Base-by-base conservation (phyloP, 495 filamentous ascomycete species). In the Hypoxylon intermedium region DNA sequence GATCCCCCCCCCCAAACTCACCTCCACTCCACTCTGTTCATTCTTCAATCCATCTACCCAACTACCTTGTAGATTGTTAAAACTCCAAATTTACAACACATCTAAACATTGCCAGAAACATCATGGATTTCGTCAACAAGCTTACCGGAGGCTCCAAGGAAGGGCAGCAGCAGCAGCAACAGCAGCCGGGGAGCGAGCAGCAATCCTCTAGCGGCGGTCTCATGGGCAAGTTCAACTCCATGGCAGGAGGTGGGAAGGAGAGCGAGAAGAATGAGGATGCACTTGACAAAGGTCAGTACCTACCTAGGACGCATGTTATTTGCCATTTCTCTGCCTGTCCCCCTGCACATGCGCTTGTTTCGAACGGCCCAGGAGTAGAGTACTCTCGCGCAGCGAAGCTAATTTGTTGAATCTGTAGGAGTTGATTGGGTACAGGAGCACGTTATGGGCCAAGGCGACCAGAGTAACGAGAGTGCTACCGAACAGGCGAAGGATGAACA, bases 401-500 rank as follows among this genome's bases (percentile, higher is more conserved):
- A 41, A 50, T 19, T 36, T 15, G 23, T 3, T 1, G 13, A n/a
- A 11, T 15, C 6, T 37, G 28, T 62, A 89, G 88, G 80, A 11
- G 73, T 91, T 70, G 88, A 91, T 67, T 77, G 78, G 53, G 77
- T 88, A 4, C 88, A 91, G 66, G 82, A 90, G 67, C 78, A 86
- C 19, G 63, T 87, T 61, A 48, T 91, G n/a, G 85, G 85, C 26
- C 74, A 81, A 55, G 88, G 87, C 4, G 60, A 77, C 16, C 88
- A 91, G 73, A 73, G 78, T 74, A 89, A 90, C 74, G 88, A 91
- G 74, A 82, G 75, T 49, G 87, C 87, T 5, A 70, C 81, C 30
- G 88, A 91, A 71, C 88, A 91, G 68, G 87, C 84, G 63, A 89
- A 90, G 76, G 88, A 91, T 67, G 84, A 89, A 71, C 67, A 83